phyloP scores from a whole-genome alignment of 768 basidiomycete genomes.

The Pulveroboletus sp. region DNA sequence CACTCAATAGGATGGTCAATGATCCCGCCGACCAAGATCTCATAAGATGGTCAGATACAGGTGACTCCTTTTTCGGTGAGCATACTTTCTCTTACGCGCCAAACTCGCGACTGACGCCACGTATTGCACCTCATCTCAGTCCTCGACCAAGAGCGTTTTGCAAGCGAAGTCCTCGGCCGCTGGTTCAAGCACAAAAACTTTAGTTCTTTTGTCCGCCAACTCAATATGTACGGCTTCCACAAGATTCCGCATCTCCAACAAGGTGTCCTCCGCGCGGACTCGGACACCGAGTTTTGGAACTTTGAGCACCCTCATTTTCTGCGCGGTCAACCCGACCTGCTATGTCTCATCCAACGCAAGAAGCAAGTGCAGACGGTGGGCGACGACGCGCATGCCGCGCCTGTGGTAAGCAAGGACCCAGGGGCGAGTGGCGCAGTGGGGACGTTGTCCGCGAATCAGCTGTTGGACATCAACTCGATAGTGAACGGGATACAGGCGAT shows the following conservation, averaged over 20 bases:
- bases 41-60: conserved; percentile 89
- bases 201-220: conserved; percentile 89
- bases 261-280: conserved; percentile 83
- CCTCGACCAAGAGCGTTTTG: conserved; percentile 87
- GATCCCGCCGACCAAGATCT: conserved; percentile 79
- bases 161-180: conserved; percentile 81
- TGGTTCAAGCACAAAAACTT: conserved; percentile 99
- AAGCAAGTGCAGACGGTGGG: conserved; percentile 43
- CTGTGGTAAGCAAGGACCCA: conserved; percentile 15
- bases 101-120: not conserved
- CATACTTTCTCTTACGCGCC: conserved; percentile 3
- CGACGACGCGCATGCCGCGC: conserved; percentile 28
- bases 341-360: conserved; percentile 87
- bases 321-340: conserved; percentile 83
- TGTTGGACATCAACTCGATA: conserved; percentile 76
- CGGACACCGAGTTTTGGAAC: conserved; percentile 83
- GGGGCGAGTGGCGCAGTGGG: conserved; percentile 18
- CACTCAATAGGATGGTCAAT: conserved; percentile 76
- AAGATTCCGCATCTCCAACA: conserved; percentile 96
- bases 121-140: conserved; percentile 44
- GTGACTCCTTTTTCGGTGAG: conserved; percentile 89
- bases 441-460: conserved; percentile 42
- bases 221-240: conserved; percentile 97
- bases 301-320: conserved; percentile 90
- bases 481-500: conserved; percentile 82